These are phyloP conservation scores for Tylopilus sp. DNA, from an alignment of 768 basidiomycete genomes.

Conservation along the genomic window DNA sequence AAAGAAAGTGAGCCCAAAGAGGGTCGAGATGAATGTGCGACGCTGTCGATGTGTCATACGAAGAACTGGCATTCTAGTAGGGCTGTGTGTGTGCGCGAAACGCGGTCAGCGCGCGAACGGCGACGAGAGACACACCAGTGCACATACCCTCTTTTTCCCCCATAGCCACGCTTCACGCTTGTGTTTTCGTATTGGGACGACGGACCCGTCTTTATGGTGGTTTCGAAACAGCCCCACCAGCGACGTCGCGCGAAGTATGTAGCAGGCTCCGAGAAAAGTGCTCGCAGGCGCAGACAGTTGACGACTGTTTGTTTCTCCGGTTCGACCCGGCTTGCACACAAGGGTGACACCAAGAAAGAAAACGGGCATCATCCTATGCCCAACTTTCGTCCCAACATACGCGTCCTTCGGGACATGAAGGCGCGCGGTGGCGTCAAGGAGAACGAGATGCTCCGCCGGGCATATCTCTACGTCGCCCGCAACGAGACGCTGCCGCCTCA, in stretches of 20 bases:
- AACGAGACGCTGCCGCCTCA: conserved; percentile 87
- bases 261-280: no score
- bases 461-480: conserved; percentile 90
- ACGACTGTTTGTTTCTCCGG: conserved; percentile 19
- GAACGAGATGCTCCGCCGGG: conserved; percentile 80
- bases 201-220: background rate
- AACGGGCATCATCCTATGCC: no score
- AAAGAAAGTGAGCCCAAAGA: conserved; percentile 79
- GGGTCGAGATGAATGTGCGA: conserved; percentile 70
- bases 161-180: conserved; percentile 22
- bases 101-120: conserved; percentile 43
- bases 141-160: conserved; percentile 22
- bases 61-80: conserved; percentile 59
- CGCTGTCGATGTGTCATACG: conserved; percentile 55
- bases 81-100: conserved; percentile 40
- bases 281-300: no score
- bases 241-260: no score
- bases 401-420: conserved; percentile 74
- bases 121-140: conserved; percentile 8
- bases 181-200: background rate
- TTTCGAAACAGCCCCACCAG: no score
- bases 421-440: conserved; percentile 66
- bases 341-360: no score
- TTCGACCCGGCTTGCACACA: background rate
- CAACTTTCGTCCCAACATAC: conserved; percentile 37